phyloP scores from a whole-genome alignment of 208 protist genomes.

The Trypanosomatidae sp. region DNA sequence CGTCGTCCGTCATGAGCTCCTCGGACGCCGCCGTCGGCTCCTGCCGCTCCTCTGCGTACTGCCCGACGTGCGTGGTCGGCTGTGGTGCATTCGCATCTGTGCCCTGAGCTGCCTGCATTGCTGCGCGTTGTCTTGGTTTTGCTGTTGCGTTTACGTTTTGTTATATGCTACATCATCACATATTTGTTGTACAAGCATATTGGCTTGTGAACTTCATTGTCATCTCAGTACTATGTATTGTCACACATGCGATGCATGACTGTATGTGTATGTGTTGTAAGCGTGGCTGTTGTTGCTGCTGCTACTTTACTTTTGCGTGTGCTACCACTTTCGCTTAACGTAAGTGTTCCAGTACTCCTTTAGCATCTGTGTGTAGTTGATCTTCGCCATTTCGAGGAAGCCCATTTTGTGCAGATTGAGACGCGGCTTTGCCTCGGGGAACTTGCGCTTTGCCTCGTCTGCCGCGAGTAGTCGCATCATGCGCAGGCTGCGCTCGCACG shows the following conservation, averaged over 20 bases:
- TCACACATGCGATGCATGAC: no score
- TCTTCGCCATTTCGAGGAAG: constrained; percentile 75
- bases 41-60: background rate
- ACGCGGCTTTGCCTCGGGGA: constrained; percentile 67
- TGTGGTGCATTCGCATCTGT: background rate
- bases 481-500: constrained; percentile 63
- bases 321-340: constrained; percentile 71
- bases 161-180: constrained; percentile 1
- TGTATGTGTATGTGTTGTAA: no score
- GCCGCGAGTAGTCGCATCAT: constrained; percentile 79
- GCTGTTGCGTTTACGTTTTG: background rate
- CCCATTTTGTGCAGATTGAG: constrained; percentile 82
- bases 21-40: constrained; percentile 3
- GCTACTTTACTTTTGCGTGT: background rate
- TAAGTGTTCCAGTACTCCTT: constrained; percentile 89
- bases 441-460: constrained; percentile 68
- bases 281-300: no score
- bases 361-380: constrained; percentile 79
- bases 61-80: background rate
- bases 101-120: background rate
- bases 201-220: no score
- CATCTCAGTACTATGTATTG: no score
- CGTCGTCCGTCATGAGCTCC: no score
- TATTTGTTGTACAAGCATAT: no score
- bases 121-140: background rate